Conservation (phyloP, 2,329 filamentous ascomycete genomes). For the Ophiostoma populinum region DNA sequence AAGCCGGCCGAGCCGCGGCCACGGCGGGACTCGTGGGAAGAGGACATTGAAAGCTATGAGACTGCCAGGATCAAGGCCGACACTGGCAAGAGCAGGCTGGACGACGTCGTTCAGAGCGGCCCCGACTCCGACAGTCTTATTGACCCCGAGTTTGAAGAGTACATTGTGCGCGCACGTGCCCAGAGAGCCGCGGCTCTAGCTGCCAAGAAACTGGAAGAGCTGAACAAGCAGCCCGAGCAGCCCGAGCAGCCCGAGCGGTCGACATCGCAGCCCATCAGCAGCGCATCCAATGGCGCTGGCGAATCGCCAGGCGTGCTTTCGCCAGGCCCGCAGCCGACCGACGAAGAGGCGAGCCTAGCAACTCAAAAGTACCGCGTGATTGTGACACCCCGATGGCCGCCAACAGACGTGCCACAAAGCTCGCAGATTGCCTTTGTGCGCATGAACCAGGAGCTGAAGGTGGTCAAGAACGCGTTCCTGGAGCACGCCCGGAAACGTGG, state of each 20-base stretch:
- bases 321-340: too few species aligned
- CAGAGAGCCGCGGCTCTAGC: constrained; percentile 8
- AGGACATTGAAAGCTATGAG: too few species aligned
- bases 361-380: too few species aligned
- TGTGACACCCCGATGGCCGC: constrained; percentile 13
- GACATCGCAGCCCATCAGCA: too few species aligned
- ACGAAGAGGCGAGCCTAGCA: too few species aligned
- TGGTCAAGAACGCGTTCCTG: constrained; percentile 56
- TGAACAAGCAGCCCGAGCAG: neutral
- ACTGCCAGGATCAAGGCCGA: too few species aligned
- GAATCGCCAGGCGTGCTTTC: too few species aligned
- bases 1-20: neutral
- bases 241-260: too few species aligned
- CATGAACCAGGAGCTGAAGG: constrained; percentile 47
- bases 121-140: constrained; percentile 9
- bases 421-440: constrained; percentile 46
- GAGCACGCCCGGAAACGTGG: constrained; percentile 36
- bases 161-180: constrained; percentile 10
- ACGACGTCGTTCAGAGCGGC: constrained; percentile 3
- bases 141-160: constrained; percentile 11
- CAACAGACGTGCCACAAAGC: constrained; percentile 8
- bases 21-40: neutral
- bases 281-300: too few species aligned
- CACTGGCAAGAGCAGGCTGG: too few species aligned
- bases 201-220: constrained; percentile 4